Conservation (phyloP, 768 basidiomycete species). For the Trametes villosa region DNA sequence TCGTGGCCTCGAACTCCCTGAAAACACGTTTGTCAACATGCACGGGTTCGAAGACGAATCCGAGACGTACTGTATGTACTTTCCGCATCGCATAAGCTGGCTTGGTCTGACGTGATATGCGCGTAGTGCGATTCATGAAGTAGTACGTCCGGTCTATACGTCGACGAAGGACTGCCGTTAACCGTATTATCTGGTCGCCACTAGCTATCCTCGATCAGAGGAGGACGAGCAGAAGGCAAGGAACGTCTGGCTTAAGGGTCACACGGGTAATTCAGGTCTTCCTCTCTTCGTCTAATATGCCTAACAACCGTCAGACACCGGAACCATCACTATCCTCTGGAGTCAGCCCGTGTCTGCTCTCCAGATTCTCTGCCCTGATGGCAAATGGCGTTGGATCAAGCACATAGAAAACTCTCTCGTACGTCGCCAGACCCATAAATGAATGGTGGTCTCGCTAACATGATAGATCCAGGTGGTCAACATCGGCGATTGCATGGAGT, state of each 20-base stretch:
- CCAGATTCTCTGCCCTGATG: conserved; percentile 39
- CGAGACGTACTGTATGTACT: conserved; percentile 41
- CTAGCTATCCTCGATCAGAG: conserved; percentile 37
- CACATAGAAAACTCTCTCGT: conserved; percentile 40
- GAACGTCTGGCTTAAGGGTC: conserved; percentile 43
- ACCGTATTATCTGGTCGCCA: background rate
- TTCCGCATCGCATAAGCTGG: background rate
- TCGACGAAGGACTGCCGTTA: background rate
- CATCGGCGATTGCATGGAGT: conserved; percentile 41
- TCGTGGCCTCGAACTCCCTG: conserved; percentile 49
- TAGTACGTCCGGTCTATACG: conserved; percentile 16
- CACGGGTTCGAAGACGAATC: conserved; percentile 43
- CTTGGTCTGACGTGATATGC: no score
- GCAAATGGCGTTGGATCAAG: conserved; percentile 40
- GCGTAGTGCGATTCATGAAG: conserved; percentile 27
- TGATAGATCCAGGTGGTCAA: conserved; percentile 38
- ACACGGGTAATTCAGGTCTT: conserved; percentile 32
- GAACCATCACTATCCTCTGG: conserved; percentile 40
- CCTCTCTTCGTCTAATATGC: background rate
- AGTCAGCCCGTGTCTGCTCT: conserved; percentile 41
- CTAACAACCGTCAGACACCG: conserved; percentile 11
- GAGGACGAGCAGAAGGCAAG: conserved; percentile 37
- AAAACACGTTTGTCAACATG: conserved; percentile 46
- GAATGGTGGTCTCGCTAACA: background rate
- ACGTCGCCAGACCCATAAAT: background rate